Evolutionary conservation across 2,329 filamentous ascomycete species (phyloP).

Genomic region (Fusarium mundagurra): DNA sequence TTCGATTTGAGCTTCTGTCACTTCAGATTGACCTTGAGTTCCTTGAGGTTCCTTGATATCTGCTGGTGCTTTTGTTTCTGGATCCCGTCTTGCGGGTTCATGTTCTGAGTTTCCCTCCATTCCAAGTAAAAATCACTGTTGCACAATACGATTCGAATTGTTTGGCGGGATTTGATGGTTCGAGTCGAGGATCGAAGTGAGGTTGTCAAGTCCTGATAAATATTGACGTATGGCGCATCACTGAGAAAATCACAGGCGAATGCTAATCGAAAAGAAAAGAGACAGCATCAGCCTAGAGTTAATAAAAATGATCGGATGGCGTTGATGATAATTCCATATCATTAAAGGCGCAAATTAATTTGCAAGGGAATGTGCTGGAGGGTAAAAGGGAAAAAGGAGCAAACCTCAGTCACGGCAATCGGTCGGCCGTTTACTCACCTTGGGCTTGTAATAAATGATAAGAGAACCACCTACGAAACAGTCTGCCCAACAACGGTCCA

Average conservation of each 20-base stretch:
- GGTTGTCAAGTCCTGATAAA: conserved; percentile 8
- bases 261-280: not conserved
- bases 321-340: conserved; percentile 11
- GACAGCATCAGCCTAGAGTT: not conserved
- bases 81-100: conserved; percentile 21
- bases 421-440: conserved; percentile 17
- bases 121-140: conserved; percentile 26
- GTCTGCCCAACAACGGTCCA: conserved; percentile 26
- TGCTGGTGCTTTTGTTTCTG: conserved; percentile 5
- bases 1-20: conserved; percentile 1
- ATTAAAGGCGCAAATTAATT: conserved; percentile 17
- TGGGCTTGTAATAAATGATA: conserved; percentile 30
- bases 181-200: conserved; percentile 2
- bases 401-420: conserved; percentile 12
- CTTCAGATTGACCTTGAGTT: conserved; percentile 6
- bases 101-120: conserved; percentile 43
- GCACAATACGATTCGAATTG: conserved; percentile 9
- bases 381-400: conserved; percentile 7
- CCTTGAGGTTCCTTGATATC: conserved; percentile 8
- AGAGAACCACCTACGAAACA: conserved; percentile 27
- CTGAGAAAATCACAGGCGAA: not conserved
- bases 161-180: not conserved
- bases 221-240: conserved; percentile 21
- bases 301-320: not conserved
- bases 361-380: conserved; percentile 10